phyloP scores from a whole-genome alignment of 2,329 filamentous ascomycete genomes.

The Monosporascus cannonballus region DNA sequence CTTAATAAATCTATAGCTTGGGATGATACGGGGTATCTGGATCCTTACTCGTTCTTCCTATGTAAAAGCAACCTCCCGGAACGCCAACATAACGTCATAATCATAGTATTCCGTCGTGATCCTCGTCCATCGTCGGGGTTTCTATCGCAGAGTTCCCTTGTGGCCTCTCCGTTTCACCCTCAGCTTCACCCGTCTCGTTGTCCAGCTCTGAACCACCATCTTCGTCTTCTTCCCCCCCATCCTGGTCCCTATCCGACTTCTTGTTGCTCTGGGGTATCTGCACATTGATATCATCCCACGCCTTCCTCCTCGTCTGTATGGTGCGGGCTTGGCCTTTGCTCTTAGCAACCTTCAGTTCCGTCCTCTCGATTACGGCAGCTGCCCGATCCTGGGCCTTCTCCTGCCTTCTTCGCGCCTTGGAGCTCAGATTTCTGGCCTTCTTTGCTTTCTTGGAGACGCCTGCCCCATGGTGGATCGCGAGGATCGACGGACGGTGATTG shows the following conservation, averaged over 20 bases:
- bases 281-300: constrained; percentile 55
- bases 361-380: constrained; percentile 54
- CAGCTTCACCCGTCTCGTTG: constrained; percentile 18
- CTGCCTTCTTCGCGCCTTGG: constrained; percentile 48
- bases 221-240: constrained; percentile 10
- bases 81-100: neutral
- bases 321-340: constrained; percentile 43
- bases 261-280: constrained; percentile 15
- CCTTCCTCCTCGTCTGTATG: constrained; percentile 44
- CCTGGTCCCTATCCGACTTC: constrained; percentile 6
- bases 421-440: constrained; percentile 48
- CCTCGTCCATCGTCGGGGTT: constrained; percentile 3
- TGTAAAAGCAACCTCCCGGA: constrained; percentile 1
- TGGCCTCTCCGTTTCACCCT: constrained; percentile 5
- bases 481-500: constrained; percentile 56
- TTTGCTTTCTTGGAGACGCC: constrained; percentile 65
- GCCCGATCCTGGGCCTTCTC: constrained; percentile 54
- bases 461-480: constrained; percentile 59
- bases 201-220: constrained; percentile 14
- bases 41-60: neutral
- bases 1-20: neutral
- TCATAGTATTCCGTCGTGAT: constrained; percentile 10
- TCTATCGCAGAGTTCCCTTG: constrained; percentile 1
- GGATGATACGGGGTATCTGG: neutral
- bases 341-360: constrained; percentile 47